A percentile compares a stretch with the other conserved stretches of the same genome.
Evolutionary conservation across 2,329 filamentous ascomycete genomes (phyloP).

Genomic region (Neonectria neomacrospora): DNA sequence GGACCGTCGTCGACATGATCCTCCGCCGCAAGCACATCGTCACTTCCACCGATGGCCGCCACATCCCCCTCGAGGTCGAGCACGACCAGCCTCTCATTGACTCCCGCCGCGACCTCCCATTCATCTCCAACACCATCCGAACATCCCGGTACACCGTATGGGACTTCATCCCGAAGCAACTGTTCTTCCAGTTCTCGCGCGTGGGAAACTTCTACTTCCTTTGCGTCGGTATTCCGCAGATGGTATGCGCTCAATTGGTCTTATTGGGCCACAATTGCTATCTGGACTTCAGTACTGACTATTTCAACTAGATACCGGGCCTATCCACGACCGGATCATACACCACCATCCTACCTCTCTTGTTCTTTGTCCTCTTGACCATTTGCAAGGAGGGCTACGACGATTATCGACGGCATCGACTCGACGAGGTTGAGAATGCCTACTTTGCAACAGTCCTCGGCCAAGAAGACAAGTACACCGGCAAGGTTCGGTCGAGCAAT

Average conservation of each 20-base stretch:
- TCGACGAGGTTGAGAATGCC: constrained; percentile 85
- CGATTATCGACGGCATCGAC: constrained; percentile 80
- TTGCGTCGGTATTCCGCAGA: constrained; percentile 84
- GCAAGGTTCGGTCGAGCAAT: constrained; percentile 39
- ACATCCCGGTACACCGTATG: constrained; percentile 85
- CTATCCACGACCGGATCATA: constrained; percentile 80
- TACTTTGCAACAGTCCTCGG: constrained; percentile 59
- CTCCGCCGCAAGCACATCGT: constrained; percentile 75
- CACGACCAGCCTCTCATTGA: constrained; percentile 57
- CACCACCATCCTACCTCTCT: constrained; percentile 78
- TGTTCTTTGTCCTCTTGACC: constrained; percentile 83
- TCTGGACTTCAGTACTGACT: constrained; percentile 21
- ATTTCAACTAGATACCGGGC: constrained; percentile 64
- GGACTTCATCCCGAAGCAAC: constrained; percentile 86
- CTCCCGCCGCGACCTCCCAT: constrained; percentile 60
- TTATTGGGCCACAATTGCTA: background rate
- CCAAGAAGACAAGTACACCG: constrained; percentile 49
- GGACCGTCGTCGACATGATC: constrained; percentile 59
- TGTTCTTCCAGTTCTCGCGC: constrained; percentile 87
- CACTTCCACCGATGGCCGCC: constrained; percentile 76
- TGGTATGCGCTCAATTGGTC: constrained; percentile 51
- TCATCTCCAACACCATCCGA: constrained; percentile 73
- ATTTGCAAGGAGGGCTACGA: constrained; percentile 90
- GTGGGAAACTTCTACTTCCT: constrained; percentile 91
- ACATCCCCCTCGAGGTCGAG: constrained; percentile 56